These are phyloP conservation scores for Papilionanthe hybrid DNA, from an alignment of 116 monocot genomes.

Conservation along the genomic window DNA sequence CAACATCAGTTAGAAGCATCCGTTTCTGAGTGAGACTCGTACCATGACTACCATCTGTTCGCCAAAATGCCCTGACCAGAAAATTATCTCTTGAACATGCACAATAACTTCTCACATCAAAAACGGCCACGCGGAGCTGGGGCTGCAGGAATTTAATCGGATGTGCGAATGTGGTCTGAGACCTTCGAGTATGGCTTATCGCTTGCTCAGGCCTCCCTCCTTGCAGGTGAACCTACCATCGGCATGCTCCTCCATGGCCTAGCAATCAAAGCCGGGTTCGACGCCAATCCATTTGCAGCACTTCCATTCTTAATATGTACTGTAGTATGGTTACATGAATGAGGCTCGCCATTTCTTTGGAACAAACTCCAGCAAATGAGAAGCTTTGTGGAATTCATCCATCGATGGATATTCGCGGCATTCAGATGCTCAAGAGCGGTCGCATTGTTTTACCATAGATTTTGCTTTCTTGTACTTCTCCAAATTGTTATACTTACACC, in stretches of 20 bases:
- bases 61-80: conserved; percentile 17
- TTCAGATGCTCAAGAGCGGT: conserved; percentile 5
- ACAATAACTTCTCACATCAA: conserved; percentile 15
- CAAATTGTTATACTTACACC: conserved; percentile 20
- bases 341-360: conserved; percentile 18
- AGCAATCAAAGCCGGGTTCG: conserved; percentile 15
- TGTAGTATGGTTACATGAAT: conserved; percentile 3
- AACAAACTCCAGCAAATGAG: conserved; percentile 11
- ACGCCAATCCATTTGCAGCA: conserved; percentile 16
- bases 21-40: background rate
- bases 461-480: conserved; percentile 6
- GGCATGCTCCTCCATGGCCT: conserved; percentile 17
- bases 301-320: conserved; percentile 18
- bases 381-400: conserved; percentile 21
- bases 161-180: conserved; percentile 17
- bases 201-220: conserved; percentile 14
- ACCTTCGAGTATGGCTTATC: conserved; percentile 17
- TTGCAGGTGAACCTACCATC: conserved; percentile 10
- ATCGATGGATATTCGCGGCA: conserved; percentile 18
- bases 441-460: conserved; percentile 15
- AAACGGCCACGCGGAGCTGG: conserved; percentile 14
- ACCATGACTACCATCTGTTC: background rate
- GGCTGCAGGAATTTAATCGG: conserved; percentile 12
- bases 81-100: conserved; percentile 15
- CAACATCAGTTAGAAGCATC: background rate